Percentiles rank a stretch among this genome's conserved stretches.
phyloP scores from a whole-genome alignment of 805 yeast species.

The Hanseniaspora lindneri region DNA sequence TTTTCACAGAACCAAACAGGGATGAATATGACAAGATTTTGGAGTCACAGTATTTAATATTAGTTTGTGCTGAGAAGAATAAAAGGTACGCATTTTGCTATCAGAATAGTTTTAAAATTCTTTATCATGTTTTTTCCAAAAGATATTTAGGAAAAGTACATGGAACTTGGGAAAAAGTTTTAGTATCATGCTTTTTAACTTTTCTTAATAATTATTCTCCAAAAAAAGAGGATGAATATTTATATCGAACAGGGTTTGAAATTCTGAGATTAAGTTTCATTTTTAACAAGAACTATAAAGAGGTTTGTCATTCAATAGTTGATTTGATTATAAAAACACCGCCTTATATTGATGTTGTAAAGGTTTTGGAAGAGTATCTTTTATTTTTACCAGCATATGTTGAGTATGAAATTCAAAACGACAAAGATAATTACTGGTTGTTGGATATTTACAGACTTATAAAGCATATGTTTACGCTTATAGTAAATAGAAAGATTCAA shows the following conservation, averaged over 20 bases:
- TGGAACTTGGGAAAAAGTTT: conserved; percentile 11
- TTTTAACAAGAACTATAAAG: neutral
- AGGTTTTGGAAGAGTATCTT: conserved; percentile 1
- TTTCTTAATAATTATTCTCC: neutral
- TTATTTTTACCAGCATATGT: conserved; percentile 2
- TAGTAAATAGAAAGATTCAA: neutral
- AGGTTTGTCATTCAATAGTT: neutral
- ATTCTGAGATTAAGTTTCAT: neutral
- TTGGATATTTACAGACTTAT: conserved; percentile 9
- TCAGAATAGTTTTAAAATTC: neutral
- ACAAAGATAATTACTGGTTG: neutral
- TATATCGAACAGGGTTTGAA: neutral
- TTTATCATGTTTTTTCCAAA: neutral
- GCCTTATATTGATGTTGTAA: neutral
- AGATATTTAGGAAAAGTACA: conserved; percentile 9
- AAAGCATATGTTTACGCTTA: neutral
- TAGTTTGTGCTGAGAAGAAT: neutral
- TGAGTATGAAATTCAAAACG: neutral
- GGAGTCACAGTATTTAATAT: conserved; percentile 14
- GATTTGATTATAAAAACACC: neutral
- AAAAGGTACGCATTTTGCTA: conserved; percentile 6
- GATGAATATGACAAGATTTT: conserved; percentile 12
- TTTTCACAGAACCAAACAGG: neutral
- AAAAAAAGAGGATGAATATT: conserved; percentile 7
- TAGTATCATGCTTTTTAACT: conserved; percentile 1